Evolutionary conservation across 192 early-diverging fungal species (phyloP).

Genomic region (Linnemannia zychae): DNA sequence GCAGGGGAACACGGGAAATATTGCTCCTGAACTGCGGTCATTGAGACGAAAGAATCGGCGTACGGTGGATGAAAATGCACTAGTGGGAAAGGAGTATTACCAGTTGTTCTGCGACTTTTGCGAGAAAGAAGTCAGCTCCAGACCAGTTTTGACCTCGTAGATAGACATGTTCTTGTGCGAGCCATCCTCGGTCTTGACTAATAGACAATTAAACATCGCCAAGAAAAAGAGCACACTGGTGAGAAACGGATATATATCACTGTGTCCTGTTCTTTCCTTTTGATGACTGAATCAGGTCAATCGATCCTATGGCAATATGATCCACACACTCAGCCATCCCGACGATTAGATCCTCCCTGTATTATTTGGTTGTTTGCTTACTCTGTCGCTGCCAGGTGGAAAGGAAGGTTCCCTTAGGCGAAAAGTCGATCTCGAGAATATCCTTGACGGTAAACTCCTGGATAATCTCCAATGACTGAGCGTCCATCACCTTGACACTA

Average conservation of each 20-base stretch:
- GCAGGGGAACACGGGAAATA: constrained; percentile 1
- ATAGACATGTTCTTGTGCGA: constrained; percentile 85
- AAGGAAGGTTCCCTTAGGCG: constrained; percentile 89
- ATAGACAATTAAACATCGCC: not conserved
- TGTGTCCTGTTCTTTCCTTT: not conserved
- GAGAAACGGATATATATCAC: not conserved
- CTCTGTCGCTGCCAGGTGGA: constrained; percentile 92
- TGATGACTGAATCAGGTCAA: not conserved
- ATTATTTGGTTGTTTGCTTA: constrained; percentile 39
- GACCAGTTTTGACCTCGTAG: constrained; percentile 82
- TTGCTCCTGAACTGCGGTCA: not conserved
- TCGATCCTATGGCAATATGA: not conserved
- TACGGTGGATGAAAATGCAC: not conserved
- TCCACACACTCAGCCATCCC: not conserved
- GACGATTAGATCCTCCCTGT: constrained; percentile 17
- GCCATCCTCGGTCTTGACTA: constrained; percentile 78
- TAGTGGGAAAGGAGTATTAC: constrained; percentile 45
- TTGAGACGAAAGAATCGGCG: not conserved
- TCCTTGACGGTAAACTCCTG: constrained; percentile 73
- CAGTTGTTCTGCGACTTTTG: constrained; percentile 85
- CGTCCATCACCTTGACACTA: constrained; percentile 83
- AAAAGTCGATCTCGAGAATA: constrained; percentile 91
- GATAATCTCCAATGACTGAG: constrained; percentile 71
- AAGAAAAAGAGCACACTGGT: not conserved
- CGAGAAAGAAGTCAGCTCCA: constrained; percentile 77